Evolutionary conservation across 73 alveolate species (phyloP).

Genomic region (Breviolum minutum): DNA sequence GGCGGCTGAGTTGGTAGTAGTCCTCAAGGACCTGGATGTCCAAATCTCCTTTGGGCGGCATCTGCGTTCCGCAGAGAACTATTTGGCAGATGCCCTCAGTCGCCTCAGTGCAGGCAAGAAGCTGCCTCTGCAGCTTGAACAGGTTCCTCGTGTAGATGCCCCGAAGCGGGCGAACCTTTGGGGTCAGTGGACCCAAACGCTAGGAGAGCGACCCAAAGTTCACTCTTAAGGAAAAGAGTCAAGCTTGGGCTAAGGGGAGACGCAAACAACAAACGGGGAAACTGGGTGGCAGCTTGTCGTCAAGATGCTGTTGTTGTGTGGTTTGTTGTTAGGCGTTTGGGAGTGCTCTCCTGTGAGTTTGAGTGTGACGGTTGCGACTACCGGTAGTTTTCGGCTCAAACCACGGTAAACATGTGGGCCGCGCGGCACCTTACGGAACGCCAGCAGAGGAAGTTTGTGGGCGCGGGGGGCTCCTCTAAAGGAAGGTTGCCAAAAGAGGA

Average conservation of each 20-base stretch:
- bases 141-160: not conserved
- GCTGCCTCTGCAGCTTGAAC: not conserved
- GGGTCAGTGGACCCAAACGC: too few relatives aligned
- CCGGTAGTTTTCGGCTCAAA: not conserved
- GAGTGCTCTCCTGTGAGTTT: too few relatives aligned
- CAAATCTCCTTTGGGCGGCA: not conserved
- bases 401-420: conserved; percentile 25
- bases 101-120: not conserved
- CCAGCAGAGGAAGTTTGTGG: conserved; percentile 32
- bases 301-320: too few relatives aligned
- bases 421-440: conserved; percentile 14
- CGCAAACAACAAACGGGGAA: too few relatives aligned
- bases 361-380: too few relatives aligned
- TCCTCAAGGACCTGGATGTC: not conserved
- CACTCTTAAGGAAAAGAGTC: too few relatives aligned
- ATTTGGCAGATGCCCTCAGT: not conserved
- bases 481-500: not conserved
- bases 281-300: too few relatives aligned
- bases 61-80: not conserved
- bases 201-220: too few relatives aligned
- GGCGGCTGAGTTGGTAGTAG: not conserved
- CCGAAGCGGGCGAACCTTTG: too few relatives aligned
- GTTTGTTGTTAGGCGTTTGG: too few relatives aligned
- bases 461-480: not conserved
- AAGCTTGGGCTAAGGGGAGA: too few relatives aligned